These are phyloP conservation scores for Cryptosporidium ryanae DNA, from an alignment of 169 alveolate species.

Conservation along the genomic window DNA sequence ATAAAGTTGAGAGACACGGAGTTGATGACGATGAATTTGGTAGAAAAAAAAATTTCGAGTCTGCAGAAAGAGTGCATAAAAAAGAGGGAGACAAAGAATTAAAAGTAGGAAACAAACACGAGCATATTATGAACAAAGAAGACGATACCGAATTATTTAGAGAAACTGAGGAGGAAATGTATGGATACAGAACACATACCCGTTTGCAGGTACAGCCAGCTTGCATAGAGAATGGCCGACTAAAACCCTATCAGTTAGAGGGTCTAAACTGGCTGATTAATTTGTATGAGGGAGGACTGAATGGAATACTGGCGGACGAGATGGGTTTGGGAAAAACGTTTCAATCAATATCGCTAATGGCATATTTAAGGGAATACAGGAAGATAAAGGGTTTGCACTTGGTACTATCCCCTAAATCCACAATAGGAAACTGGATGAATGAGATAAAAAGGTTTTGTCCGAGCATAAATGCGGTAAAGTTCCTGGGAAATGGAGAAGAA, in stretches of 20 bases:
- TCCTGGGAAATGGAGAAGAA: conserved; percentile 94
- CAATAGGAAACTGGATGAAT: conserved; percentile 96
- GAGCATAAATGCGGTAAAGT: conserved; percentile 91
- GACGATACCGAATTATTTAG: conserved; percentile 52
- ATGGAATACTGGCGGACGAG: conserved; percentile 98
- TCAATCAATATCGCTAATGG: conserved; percentile 93
- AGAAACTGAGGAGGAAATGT: conserved; percentile 72
- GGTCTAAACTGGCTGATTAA: conserved; percentile 97
- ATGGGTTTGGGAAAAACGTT: conserved; percentile 99
- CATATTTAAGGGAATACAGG: conserved; percentile 90
- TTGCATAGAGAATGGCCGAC: conserved; percentile 83
- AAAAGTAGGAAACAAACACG: conserved; percentile 17
- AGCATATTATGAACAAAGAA: conserved; percentile 52
- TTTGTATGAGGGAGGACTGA: conserved; percentile 92
- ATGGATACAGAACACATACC: conserved; percentile 57
- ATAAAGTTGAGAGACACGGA: too few relatives aligned
- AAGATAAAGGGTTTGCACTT: conserved; percentile 95
- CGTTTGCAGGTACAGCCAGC: conserved; percentile 51
- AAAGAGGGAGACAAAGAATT: neutral
- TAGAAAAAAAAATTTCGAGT: too few relatives aligned
- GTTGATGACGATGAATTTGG: too few relatives aligned
- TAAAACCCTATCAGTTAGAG: conserved; percentile 95
- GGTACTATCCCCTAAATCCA: conserved; percentile 96
- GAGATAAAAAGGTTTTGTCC: conserved; percentile 96
- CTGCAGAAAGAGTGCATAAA: neutral